Percentiles rank a stretch among this genome's conserved stretches.
Conservation (phyloP, 352 stramenopile genomes). For the Phytophthora kernoviae region DNA sequence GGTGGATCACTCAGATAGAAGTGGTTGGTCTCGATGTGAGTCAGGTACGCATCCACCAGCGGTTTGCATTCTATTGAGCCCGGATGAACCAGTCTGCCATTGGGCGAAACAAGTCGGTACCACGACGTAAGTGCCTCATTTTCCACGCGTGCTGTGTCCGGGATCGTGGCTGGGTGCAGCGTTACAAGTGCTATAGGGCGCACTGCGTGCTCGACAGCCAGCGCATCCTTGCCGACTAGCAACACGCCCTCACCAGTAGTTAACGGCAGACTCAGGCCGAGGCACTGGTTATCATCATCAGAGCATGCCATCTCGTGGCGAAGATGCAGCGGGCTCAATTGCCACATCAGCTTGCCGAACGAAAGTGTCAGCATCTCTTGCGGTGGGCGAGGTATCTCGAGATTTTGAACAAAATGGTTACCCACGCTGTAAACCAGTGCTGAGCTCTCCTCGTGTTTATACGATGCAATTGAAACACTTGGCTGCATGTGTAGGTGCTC, state of each 20-base stretch:
- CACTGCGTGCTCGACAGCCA: slow-evolving; percentile 24
- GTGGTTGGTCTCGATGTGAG: slow-evolving; percentile 34
- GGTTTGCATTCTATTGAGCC: slow-evolving; percentile 20
- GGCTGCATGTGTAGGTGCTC: slow-evolving; percentile 23
- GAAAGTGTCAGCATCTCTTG: slow-evolving; percentile 44
- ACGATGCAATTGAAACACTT: slow-evolving; percentile 27
- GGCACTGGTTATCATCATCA: slow-evolving; percentile 27
- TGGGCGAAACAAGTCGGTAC: slow-evolving; percentile 34
- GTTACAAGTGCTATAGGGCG: slow-evolving; percentile 22
- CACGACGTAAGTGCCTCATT: slow-evolving; percentile 26
- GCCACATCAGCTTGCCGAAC: slow-evolving; percentile 51
- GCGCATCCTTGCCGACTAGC: slow-evolving; percentile 34
- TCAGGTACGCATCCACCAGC: slow-evolving; percentile 47
- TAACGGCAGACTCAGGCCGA: slow-evolving; percentile 44
- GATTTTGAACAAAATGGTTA: slow-evolving; percentile 18
- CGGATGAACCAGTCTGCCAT: slow-evolving; percentile 31
- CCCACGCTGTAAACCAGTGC: slow-evolving; percentile 35
- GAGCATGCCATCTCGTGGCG: slow-evolving; percentile 30
- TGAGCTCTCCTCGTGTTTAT: slow-evolving; percentile 14
- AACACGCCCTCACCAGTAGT: slow-evolving; percentile 20
- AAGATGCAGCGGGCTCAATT: slow-evolving; percentile 29
- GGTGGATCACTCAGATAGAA: slow-evolving; percentile 32
- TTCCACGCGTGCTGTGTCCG: slow-evolving; percentile 16
- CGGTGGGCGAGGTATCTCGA: slow-evolving; percentile 7
- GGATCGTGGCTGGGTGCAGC: slow-evolving; percentile 25